phyloP scores from a whole-genome alignment of 352 stramenopile species.

The Pythium periplocum region DNA sequence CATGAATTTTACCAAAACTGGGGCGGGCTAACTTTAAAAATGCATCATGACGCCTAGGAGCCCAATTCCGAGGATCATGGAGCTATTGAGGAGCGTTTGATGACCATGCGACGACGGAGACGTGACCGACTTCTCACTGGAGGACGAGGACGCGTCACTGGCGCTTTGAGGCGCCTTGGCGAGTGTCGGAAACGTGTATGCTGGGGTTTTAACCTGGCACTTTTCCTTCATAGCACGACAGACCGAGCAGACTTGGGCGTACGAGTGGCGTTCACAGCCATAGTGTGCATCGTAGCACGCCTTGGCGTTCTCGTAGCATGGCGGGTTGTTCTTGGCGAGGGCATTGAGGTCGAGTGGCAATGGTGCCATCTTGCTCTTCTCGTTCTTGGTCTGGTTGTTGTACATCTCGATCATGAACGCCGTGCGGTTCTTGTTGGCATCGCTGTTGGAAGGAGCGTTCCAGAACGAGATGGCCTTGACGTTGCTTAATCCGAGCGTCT shows the following conservation, averaged over 20 bases:
- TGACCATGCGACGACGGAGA: too few relatives aligned
- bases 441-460: constrained; percentile 38
- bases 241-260: constrained; percentile 57
- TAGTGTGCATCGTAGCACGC: constrained; percentile 43
- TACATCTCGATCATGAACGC: constrained; percentile 48
- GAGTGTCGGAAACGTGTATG: constrained; percentile 43
- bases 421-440: constrained; percentile 47
- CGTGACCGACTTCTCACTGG: too few relatives aligned
- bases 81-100: too few relatives aligned
- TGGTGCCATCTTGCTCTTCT: constrained; percentile 30
- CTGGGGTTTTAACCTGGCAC: constrained; percentile 31
- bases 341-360: constrained; percentile 35
- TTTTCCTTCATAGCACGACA: constrained; percentile 31
- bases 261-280: constrained; percentile 50
- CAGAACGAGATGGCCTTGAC: constrained; percentile 54
- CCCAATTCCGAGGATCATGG: too few relatives aligned
- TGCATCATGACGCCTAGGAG: too few relatives aligned
- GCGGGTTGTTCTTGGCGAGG: constrained; percentile 41
- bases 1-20: too few relatives aligned
- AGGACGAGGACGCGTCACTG: too few relatives aligned
- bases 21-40: too few relatives aligned
- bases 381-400: constrained; percentile 23
- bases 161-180: constrained; percentile 3
- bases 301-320: constrained; percentile 56
- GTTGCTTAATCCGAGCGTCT: constrained; percentile 39